Conservation (phyloP, 257 asterid genomes). For the Fraxinus excelsior region DNA sequence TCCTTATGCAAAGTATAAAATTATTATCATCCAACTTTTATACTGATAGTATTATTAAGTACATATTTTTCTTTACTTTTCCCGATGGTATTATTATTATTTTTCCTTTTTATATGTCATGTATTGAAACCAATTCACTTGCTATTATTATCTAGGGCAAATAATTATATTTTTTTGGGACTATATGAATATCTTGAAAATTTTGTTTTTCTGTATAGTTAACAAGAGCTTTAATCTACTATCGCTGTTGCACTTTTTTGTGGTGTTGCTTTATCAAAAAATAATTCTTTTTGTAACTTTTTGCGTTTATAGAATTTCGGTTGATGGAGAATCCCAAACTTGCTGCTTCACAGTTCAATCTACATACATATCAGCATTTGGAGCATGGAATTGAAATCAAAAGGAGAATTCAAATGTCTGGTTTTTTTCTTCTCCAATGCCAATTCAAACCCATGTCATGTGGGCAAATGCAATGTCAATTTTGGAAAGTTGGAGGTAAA, state of each 20-base stretch:
- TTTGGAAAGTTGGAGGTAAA: not conserved
- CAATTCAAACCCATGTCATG: not conserved
- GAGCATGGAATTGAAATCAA: not conserved
- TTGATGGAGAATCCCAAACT: not conserved
- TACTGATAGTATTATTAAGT: too few relatives aligned
- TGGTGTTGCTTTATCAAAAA: not conserved
- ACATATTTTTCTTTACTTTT: too few relatives aligned
- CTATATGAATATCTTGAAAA: not conserved
- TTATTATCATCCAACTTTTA: not conserved
- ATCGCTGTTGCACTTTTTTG: not conserved
- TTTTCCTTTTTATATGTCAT: not conserved
- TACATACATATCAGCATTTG: not conserved
- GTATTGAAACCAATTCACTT: not conserved
- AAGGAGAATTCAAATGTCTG: not conserved
- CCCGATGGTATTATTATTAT: not conserved
- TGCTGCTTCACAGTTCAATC: too few relatives aligned
- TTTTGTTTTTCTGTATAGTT: not conserved
- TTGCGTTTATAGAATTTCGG: not conserved
- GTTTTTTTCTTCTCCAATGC: not conserved
- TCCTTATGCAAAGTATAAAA: not conserved
- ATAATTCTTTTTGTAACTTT: too few relatives aligned
- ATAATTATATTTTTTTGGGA: not conserved
- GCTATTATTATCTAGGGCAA: not conserved
- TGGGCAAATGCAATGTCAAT: not conserved
- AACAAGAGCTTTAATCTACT: not conserved